These are phyloP conservation scores for Aspergillus bombycis DNA, from an alignment of 2,329 filamentous ascomycete genomes.

Conservation along the genomic window DNA sequence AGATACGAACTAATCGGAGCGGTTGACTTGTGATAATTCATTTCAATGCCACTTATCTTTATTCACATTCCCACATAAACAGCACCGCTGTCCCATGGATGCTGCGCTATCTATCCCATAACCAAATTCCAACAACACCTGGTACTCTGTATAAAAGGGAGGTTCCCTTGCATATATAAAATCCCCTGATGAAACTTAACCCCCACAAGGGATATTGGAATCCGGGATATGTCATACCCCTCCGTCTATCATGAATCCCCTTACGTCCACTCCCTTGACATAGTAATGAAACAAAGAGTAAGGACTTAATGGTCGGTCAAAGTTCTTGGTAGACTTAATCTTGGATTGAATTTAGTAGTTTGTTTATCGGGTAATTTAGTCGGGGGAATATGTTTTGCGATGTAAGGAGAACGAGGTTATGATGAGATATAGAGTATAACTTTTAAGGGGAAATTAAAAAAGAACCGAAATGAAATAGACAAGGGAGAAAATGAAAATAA, in stretches of 20 bases:
- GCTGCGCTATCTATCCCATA: not conserved
- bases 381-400: not conserved
- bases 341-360: not conserved
- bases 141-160: not conserved
- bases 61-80: not conserved
- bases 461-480: not conserved
- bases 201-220: not conserved
- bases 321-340: not conserved
- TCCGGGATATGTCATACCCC: not conserved
- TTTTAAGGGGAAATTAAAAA: not conserved
- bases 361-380: not conserved
- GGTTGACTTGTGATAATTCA: not conserved
- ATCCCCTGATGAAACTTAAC: not conserved
- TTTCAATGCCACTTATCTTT: not conserved
- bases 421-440: not conserved
- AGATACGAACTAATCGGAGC: conserved; percentile 1
- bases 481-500: not conserved
- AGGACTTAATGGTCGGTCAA: not conserved
- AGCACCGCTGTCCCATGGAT: not conserved
- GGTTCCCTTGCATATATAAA: not conserved
- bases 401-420: not conserved
- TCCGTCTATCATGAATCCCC: not conserved
- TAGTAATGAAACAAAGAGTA: not conserved
- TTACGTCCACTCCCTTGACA: not conserved
- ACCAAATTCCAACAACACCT: not conserved